Base-by-base conservation (phyloP, 805 yeast species). In the Suhomyces pyralidae region DNA sequence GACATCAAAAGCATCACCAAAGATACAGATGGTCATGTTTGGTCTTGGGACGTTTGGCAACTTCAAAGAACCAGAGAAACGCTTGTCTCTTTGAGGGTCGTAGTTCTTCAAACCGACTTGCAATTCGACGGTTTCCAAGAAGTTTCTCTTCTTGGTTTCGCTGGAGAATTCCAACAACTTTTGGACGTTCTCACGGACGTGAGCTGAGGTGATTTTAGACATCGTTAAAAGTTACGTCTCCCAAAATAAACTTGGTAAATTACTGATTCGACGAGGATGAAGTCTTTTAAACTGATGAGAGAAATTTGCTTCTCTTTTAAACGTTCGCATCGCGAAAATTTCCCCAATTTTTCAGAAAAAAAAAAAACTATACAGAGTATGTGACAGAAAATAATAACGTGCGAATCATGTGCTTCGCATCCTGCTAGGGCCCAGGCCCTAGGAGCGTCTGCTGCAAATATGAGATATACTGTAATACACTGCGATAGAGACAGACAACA, bases 61-160 rank as follows among this genome's bases (percentile, higher is more conserved):
- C 83, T 86, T 94, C 82, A 94, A 86, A 76, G 98, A 75, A 83
- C 99, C 99, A 78, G 98, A 93, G 97, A 94, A 94, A 91, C 99
- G 98, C 92, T 94, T 94, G 83, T 94, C 99, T 90, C 99, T 92
- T 85, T 94, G 99, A 77, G 99, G 98, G 80, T 94, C 99, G 82
- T 94, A 94, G 96, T 94, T 94, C 92, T 94, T 94, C 71, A 94
- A 86, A 81, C 99, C 99, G 75, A 94, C 96, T 84, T 94, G 99
- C 77, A 94, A 85, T 84, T 94, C 99, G 73, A 94, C 92, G 80
- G 99, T 93, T 88, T 94, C 99, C 81, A 93, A 88, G 84, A 94
- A 94, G 96, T 94, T 94, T 88, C 99, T 92, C 97, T 94, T 93
- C 90, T 94, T 94, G 82, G 93, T 87, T 80, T 88, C 94, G 77